A percentile compares a stretch with the other conserved stretches of the same genome.
phyloP scores from a whole-genome alignment of 2,329 filamentous ascomycete species.

The Hypoxylon sp. region DNA sequence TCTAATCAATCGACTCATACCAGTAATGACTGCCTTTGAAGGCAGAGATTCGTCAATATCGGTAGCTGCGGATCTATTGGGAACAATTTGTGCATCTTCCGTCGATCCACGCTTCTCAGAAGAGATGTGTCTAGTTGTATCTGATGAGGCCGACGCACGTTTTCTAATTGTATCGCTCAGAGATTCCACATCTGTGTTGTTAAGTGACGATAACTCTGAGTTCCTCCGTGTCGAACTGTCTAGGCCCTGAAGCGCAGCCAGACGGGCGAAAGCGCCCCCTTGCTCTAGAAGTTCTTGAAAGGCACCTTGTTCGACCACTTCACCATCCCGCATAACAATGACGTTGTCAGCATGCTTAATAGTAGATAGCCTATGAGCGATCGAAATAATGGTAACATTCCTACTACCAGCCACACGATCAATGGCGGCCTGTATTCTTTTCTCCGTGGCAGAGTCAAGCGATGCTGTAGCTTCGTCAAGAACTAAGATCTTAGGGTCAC shows the following conservation, averaged over 20 bases:
- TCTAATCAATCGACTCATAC: slow-evolving; percentile 29
- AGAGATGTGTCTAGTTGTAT: slow-evolving; percentile 5
- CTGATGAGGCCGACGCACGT: slow-evolving; percentile 5
- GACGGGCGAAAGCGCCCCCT: slow-evolving; percentile 63
- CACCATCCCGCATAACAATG: slow-evolving; percentile 70
- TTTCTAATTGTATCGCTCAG: slow-evolving; percentile 23
- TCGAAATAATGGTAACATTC: slow-evolving; percentile 73
- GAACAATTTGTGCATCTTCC: background rate
- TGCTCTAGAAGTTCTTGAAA: slow-evolving; percentile 65
- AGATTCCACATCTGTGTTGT: slow-evolving; percentile 32
- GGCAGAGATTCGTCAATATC: slow-evolving; percentile 20
- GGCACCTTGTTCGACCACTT: slow-evolving; percentile 71
- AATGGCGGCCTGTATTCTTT: slow-evolving; percentile 66
- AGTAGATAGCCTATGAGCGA: slow-evolving; percentile 72
- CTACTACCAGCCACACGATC: slow-evolving; percentile 59
- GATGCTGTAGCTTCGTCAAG: slow-evolving; percentile 75
- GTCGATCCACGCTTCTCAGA: slow-evolving; percentile 6
- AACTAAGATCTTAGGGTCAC: slow-evolving; percentile 70
- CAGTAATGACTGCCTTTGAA: slow-evolving; percentile 15
- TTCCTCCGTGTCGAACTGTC: slow-evolving; percentile 21
- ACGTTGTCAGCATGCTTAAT: slow-evolving; percentile 74
- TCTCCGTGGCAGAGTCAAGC: slow-evolving; percentile 71
- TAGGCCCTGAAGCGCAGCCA: slow-evolving; percentile 56
- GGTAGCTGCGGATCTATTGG: slow-evolving; percentile 3
- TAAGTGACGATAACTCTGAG: slow-evolving; percentile 20